Evolutionary conservation across 2,329 filamentous ascomycete species (phyloP), one percentile per base, ranked within the genome.

Genomic region (Epichloe hybrida): DNA sequence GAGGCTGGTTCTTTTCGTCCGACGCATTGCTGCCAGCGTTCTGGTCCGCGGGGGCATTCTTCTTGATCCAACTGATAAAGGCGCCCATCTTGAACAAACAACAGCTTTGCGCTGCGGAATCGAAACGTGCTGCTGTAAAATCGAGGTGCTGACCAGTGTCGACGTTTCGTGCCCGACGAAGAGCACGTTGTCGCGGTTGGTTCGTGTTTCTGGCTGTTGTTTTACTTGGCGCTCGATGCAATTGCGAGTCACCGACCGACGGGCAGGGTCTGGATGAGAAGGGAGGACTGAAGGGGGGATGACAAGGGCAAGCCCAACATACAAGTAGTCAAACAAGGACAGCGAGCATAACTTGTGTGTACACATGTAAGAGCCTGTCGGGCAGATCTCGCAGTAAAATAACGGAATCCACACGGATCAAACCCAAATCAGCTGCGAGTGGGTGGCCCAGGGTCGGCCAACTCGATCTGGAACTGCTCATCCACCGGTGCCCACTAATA

Each of bases 51-150:
- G 60, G 57, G 43, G 64, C 50, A 51, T 67, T 63, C 4, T 59
- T 50, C 50, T 67, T 59, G 54, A 69, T 61, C 67, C 67, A 69
- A 47, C 62, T 65, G 53, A 69, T 66, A 47, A 69, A 69, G 54
- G 57, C 54, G 52, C 66, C 64, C 67, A 69, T 69, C 49, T 17
- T 17, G 17, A 49, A 55, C 57, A 54, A 37, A 54, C 51, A 51
- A 52, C 52, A 42, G 52, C 40, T 47, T 17, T 34, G 48, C 21
- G 49, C 49, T n/a, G 49, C 49, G 46, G 20, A 12, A 9, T 43
- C 8, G 21, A 15, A 7, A 7, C 7, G 20, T 13, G 36, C 8
- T 35, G 17, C 27, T 21, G 17, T 15, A 4, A 13, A 15, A 15
- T 5, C 34, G 47, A 31, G n/a, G 15, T 17, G 31, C 31, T 11